These are phyloP conservation scores for Thecamonas trahens DNA, from an alignment of 78 protist species.

Conservation along the genomic window DNA sequence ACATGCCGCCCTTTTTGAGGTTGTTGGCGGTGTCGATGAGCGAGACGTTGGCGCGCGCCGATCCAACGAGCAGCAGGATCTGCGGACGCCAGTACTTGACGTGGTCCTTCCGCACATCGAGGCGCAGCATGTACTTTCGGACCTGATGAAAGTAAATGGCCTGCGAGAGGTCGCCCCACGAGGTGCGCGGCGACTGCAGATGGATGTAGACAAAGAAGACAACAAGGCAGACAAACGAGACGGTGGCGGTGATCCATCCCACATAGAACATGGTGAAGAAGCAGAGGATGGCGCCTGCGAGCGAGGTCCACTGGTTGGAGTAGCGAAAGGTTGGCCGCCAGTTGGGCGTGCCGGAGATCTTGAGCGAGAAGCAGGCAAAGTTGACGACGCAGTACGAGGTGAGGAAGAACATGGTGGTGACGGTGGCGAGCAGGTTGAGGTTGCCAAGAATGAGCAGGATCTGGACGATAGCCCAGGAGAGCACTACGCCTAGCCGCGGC, in stretches of 20 bases:
- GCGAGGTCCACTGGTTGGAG: slow-evolving; percentile 5
- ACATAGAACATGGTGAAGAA: slow-evolving; percentile 21
- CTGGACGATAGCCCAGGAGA: slow-evolving; percentile 18
- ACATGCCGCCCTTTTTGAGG: slow-evolving; percentile 66
- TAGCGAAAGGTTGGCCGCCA: slow-evolving; percentile 45
- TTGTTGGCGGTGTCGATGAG: slow-evolving; percentile 37
- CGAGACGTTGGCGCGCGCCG: neutral
- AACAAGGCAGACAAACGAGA: neutral
- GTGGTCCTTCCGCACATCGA: neutral
- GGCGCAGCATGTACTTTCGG: slow-evolving; percentile 40
- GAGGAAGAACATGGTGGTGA: slow-evolving; percentile 30
- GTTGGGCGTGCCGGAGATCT: slow-evolving; percentile 19
- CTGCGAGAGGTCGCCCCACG: neutral
- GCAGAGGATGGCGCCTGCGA: slow-evolving; percentile 37
- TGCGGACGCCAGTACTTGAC: slow-evolving; percentile 35
- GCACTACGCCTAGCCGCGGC: slow-evolving; percentile 25
- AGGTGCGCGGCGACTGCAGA: neutral
- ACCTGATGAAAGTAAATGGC: slow-evolving; percentile 28
- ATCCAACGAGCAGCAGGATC: neutral
- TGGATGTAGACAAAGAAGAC: neutral
- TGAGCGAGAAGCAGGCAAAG: slow-evolving; percentile 30
- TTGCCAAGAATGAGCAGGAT: neutral
- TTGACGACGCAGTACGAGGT: slow-evolving; percentile 47
- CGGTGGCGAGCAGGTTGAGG: slow-evolving; percentile 51
- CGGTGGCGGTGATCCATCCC: neutral